Evolutionary conservation across 768 basidiomycete species (phyloP).

Genomic region (Pleurotus citrinopileatus): DNA sequence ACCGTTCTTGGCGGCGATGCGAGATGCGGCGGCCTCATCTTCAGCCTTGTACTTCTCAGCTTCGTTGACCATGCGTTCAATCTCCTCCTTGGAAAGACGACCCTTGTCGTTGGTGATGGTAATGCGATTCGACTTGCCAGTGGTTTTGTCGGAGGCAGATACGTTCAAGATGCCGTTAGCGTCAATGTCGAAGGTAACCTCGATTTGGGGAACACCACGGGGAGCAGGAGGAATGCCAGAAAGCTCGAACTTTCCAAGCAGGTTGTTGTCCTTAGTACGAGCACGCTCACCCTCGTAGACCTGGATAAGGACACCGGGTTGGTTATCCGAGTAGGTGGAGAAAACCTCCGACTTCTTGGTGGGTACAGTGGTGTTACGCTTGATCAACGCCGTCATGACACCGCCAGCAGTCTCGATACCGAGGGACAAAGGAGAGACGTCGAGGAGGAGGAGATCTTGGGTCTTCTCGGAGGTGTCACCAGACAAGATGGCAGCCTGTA

Average conservation of each 20-base stretch:
- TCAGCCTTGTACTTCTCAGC: constrained; percentile 94
- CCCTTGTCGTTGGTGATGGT: constrained; percentile 98
- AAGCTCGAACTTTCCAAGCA: constrained; percentile 97
- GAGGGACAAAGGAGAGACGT: constrained; percentile 96
- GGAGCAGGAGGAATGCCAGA: constrained; percentile 96
- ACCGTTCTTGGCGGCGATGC: constrained; percentile 85
- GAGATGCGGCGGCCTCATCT: constrained; percentile 82
- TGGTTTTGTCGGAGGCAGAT: constrained; percentile 93
- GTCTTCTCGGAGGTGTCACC: constrained; percentile 99
- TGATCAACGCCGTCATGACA: constrained; percentile 98
- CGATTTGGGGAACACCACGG: constrained; percentile 96
- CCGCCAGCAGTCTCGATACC: constrained; percentile 99
- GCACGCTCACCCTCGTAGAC: constrained; percentile 99
- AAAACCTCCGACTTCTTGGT: constrained; percentile 99
- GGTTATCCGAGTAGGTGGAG: constrained; percentile 98
- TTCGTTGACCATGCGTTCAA: constrained; percentile 95
- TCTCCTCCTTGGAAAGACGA: constrained; percentile 95
- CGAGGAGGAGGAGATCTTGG: constrained; percentile 95
- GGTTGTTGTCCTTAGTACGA: constrained; percentile 97
- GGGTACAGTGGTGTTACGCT: constrained; percentile 97
- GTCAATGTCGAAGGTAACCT: constrained; percentile 98
- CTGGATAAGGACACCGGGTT: constrained; percentile 97
- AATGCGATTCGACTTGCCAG: constrained; percentile 92
- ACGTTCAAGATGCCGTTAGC: constrained; percentile 97
- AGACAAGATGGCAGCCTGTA: constrained; percentile 98